These are phyloP conservation scores for Phytophthora foliorum DNA, from an alignment of 352 stramenopile species.

Conservation along the genomic window DNA sequence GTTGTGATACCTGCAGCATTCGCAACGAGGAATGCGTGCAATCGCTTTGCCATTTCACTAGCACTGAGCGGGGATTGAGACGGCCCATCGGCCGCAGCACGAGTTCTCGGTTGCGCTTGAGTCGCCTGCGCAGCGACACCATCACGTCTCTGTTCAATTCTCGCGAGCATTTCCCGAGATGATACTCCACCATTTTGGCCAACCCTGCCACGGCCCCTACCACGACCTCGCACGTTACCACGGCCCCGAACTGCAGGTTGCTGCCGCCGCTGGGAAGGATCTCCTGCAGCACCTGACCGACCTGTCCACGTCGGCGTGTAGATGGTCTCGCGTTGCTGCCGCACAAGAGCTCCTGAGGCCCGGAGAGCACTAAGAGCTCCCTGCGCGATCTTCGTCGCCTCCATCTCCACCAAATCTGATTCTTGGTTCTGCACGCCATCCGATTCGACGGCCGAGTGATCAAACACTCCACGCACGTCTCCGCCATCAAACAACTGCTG, in stretches of 20 bases:
- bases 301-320: constrained; percentile 88
- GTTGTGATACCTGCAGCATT: constrained; percentile 80
- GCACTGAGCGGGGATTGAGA: constrained; percentile 42
- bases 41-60: constrained; percentile 71
- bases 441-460: constrained; percentile 94
- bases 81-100: background rate
- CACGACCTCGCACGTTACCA: constrained; percentile 11
- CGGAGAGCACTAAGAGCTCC: constrained; percentile 85
- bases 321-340: constrained; percentile 65
- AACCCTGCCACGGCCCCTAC: constrained; percentile 19
- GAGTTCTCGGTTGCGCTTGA: constrained; percentile 3
- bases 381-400: constrained; percentile 91
- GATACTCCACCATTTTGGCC: constrained; percentile 45
- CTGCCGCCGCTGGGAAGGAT: constrained; percentile 61
- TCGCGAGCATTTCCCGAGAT: constrained; percentile 76
- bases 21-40: constrained; percentile 86
- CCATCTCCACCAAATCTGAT: constrained; percentile 92
- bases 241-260: constrained; percentile 20
- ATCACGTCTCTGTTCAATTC: constrained; percentile 53
- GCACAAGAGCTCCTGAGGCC: constrained; percentile 79
- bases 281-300: constrained; percentile 70
- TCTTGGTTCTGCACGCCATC: constrained; percentile 91
- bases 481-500: constrained; percentile 93
- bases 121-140: constrained; percentile 25
- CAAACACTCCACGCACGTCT: constrained; percentile 95